These are phyloP conservation scores for Anthostomella pinea DNA, from an alignment of 2,329 filamentous ascomycete species.

Conservation along the genomic window DNA sequence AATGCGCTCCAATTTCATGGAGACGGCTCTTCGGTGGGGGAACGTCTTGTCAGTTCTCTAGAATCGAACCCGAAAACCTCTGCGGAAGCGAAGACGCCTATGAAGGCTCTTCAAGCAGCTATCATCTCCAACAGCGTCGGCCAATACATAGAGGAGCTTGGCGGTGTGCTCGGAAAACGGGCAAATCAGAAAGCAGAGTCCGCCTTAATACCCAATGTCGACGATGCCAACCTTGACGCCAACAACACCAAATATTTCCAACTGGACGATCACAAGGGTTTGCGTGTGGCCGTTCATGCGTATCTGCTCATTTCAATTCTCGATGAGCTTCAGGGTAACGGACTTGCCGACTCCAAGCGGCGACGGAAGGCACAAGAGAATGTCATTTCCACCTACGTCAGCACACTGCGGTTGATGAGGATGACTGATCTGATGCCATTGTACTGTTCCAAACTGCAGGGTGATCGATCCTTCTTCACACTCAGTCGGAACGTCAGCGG, in stretches of 20 bases:
- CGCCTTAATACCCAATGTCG: conserved; percentile 41
- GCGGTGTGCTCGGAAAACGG: conserved; percentile 46
- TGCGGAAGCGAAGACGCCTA: conserved; percentile 59
- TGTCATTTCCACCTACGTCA: conserved; percentile 78
- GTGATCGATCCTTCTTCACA: conserved; percentile 63
- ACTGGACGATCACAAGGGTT: conserved; percentile 57
- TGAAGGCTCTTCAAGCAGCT: conserved; percentile 74
- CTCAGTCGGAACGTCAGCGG: conserved; percentile 76
- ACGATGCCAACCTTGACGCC: conserved; percentile 32
- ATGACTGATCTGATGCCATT: conserved; percentile 79
- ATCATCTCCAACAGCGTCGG: conserved; percentile 64
- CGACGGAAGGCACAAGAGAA: conserved; percentile 64
- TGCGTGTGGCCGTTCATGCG: conserved; percentile 67
- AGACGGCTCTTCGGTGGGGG: conserved; percentile 49
- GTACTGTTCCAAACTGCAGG: conserved; percentile 77
- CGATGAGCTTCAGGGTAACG: conserved; percentile 50
- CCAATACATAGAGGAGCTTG: conserved; percentile 58
- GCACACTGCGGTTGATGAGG: conserved; percentile 68
- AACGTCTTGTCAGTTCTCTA: conserved; percentile 59
- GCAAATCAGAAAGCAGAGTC: conserved; percentile 44
- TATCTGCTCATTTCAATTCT: conserved; percentile 66
- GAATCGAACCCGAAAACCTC: conserved; percentile 54
- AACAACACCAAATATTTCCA: conserved; percentile 49
- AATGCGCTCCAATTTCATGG: conserved; percentile 64
- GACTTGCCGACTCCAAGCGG: conserved; percentile 34